Percentiles rank a stretch among this genome's conserved stretches.
Evolutionary conservation across 2,329 filamentous ascomycete genomes (phyloP).

Genomic region (Fonsecaea erecta): DNA sequence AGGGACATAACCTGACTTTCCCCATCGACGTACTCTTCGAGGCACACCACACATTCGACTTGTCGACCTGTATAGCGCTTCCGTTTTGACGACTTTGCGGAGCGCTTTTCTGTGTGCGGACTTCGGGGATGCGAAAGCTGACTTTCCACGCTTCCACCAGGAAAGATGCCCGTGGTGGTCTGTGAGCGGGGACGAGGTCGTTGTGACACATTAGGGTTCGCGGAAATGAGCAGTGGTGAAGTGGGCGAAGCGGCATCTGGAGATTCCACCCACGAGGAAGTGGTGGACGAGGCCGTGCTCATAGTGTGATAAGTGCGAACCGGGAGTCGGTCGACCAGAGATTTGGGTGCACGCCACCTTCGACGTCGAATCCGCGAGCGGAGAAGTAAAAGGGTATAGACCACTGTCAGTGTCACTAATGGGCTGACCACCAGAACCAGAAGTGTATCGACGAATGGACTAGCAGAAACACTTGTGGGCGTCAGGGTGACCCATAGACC

Average conservation of each 20-base stretch:
- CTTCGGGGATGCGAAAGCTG: slow-evolving; percentile 28
- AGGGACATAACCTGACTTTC: slow-evolving; percentile 95
- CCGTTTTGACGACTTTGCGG: slow-evolving; percentile 46
- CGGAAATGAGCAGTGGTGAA: slow-evolving; percentile 75
- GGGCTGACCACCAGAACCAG: slow-evolving; percentile 96
- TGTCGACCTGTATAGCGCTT: slow-evolving; percentile 67
- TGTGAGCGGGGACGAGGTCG: slow-evolving; percentile 46
- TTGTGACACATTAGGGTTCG: slow-evolving; percentile 42
- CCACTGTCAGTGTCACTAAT: slow-evolving; percentile 86
- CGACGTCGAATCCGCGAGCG: slow-evolving; percentile 86
- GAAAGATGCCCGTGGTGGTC: slow-evolving; percentile 43
- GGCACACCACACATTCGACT: slow-evolving; percentile 91
- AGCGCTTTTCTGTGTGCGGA: slow-evolving; percentile 38
- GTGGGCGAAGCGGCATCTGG: slow-evolving; percentile 71
- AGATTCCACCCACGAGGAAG: slow-evolving; percentile 63
- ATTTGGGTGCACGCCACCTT: slow-evolving; percentile 96
- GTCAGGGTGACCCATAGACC: slow-evolving; percentile 97
- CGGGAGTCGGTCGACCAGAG: slow-evolving; percentile 89
- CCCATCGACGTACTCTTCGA: slow-evolving; percentile 95
- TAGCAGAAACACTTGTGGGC: slow-evolving; percentile 82
- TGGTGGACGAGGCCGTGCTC: slow-evolving; percentile 63
- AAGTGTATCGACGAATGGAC: slow-evolving; percentile 93
- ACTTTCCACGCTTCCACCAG: slow-evolving; percentile 24
- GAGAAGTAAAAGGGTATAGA: slow-evolving; percentile 85
- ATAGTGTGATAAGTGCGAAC: slow-evolving; percentile 95